phyloP scores from a whole-genome alignment of 2,329 filamentous ascomycete genomes.

The Ophioceras dolichostomum region DNA sequence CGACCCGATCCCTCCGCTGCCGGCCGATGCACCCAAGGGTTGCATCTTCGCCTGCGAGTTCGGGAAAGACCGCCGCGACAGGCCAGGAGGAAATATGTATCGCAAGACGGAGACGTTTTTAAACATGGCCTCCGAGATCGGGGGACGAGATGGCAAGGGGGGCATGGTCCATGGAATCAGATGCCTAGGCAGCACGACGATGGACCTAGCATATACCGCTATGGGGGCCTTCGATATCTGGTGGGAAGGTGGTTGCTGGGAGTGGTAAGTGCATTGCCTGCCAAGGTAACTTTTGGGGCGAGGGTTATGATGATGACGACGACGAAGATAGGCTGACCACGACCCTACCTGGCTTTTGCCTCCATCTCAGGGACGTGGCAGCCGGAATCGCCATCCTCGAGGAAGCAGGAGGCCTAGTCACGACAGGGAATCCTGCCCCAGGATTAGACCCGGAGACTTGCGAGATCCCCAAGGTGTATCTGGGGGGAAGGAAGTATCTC shows the following conservation, averaged over 20 bases:
- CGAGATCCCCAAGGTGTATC: slow-evolving; percentile 42
- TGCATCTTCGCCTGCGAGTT: slow-evolving; percentile 69
- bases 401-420: slow-evolving; percentile 64
- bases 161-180: slow-evolving; percentile 71
- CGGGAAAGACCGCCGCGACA: slow-evolving; percentile 64
- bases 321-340: background rate
- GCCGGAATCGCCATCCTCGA: slow-evolving; percentile 61
- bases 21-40: slow-evolving; percentile 48
- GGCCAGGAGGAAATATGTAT: slow-evolving; percentile 52
- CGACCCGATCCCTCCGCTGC: slow-evolving; percentile 50
- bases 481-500: slow-evolving; percentile 60
- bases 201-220: slow-evolving; percentile 64
- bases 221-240: slow-evolving; percentile 69
- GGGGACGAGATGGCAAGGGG: slow-evolving; percentile 50
- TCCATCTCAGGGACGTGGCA: slow-evolving; percentile 61
- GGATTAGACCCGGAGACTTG: slow-evolving; percentile 39
- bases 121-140: slow-evolving; percentile 59
- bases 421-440: slow-evolving; percentile 60
- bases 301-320: background rate
- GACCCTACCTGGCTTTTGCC: too few species aligned
- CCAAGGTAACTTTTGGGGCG: background rate
- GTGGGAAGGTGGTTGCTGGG: slow-evolving; percentile 77
- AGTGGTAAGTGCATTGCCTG: slow-evolving; percentile 40
- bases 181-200: slow-evolving; percentile 59
- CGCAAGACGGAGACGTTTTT: slow-evolving; percentile 64